Percentiles rank a stretch among this genome's conserved stretches.
These are phyloP conservation scores for Acanthochlamys bracteata DNA, from an alignment of 106 monocot species.

Conservation along the genomic window DNA sequence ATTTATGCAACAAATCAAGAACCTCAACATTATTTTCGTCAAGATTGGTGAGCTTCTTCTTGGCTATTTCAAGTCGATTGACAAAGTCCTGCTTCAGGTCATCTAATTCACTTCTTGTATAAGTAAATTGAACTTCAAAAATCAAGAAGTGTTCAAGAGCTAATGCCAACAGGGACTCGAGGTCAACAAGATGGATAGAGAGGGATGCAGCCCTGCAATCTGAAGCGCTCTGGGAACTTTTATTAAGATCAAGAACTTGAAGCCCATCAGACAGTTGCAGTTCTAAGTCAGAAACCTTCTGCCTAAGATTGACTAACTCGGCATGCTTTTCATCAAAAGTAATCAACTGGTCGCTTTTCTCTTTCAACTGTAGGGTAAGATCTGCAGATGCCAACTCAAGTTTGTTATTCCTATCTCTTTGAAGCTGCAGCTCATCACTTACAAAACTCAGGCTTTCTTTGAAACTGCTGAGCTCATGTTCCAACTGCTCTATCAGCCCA, in stretches of 20 bases:
- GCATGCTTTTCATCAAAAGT: conserved; percentile 45
- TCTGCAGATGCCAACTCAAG: conserved; percentile 41
- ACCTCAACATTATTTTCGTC: conserved; percentile 23
- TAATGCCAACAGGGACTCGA: conserved; percentile 37
- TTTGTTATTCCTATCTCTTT: conserved; percentile 26
- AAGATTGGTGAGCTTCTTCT: conserved; percentile 26
- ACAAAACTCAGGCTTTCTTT: conserved; percentile 27
- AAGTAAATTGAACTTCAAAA: conserved; percentile 48
- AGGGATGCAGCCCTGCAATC: conserved; percentile 25
- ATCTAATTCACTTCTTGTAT: conserved; percentile 33
- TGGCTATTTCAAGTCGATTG: conserved; percentile 16
- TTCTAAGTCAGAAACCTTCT: conserved; percentile 44
- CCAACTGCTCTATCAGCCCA: conserved; percentile 28
- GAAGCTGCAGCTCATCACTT: conserved; percentile 27
- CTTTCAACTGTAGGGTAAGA: conserved; percentile 47
- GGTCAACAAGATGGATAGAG: conserved; percentile 19
- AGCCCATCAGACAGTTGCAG: conserved; percentile 36
- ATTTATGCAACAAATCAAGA: conserved; percentile 7
- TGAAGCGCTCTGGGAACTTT: conserved; percentile 30
- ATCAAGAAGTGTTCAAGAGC: conserved; percentile 28
- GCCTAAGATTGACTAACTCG: conserved; percentile 35
- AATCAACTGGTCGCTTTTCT: conserved; percentile 37
- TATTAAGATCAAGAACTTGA: conserved; percentile 16
- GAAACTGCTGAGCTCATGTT: conserved; percentile 44
- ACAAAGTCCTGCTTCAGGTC: conserved; percentile 16